Base-by-base conservation (phyloP, 2,329 filamentous ascomycete species). In the Nemania sp. region DNA sequence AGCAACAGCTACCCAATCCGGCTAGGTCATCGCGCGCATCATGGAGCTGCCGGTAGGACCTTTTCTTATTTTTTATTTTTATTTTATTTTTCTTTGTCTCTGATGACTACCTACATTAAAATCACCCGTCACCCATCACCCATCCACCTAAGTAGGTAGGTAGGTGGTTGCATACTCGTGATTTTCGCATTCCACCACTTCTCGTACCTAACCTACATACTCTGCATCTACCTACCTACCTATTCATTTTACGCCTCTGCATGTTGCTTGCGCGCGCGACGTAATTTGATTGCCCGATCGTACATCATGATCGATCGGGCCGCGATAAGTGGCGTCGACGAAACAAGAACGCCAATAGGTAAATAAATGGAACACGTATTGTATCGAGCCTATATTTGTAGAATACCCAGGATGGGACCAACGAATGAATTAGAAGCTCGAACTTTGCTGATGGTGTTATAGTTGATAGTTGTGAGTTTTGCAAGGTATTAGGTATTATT, bases 1-100 rank as follows among this genome's bases (percentile, higher is more conserved):
- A 72, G 70, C 67, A 74, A 70, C 54, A 73, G 70, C 65, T 77
- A 68, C 75, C 72, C 60, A 72, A 76, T 67, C 63, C n/a, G 73
- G 75, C 58, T 73, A 75, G 72, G 69, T 65, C 67, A 20, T 55
- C 61, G 62, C 53, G 20, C 61, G 8, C 4, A 32, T 4, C 32
- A 29, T 45, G 24, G 35, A 43, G 24, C 35, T 52, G 13, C n/a
- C 32, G 41, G 41, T n/a, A 41, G 38, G 38, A n/a, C n/a, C n/a
- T n/a, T n/a, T n/a, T n/a, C n/a, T n/a, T n/a, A 32, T 32, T 8
- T 32, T 32, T 32, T 32, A 5, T 8, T 32, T 8, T 32, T 32
- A 4, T 32, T 32, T 32, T 32, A 5, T 32, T 45, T 3, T 26
- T 26, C 8, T 38, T 27, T 35, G 35, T 41, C 43, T 43, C 32